Base-by-base conservation (phyloP, 108 stramenopile species). In the Cyclostephanos tholiformis region DNA sequence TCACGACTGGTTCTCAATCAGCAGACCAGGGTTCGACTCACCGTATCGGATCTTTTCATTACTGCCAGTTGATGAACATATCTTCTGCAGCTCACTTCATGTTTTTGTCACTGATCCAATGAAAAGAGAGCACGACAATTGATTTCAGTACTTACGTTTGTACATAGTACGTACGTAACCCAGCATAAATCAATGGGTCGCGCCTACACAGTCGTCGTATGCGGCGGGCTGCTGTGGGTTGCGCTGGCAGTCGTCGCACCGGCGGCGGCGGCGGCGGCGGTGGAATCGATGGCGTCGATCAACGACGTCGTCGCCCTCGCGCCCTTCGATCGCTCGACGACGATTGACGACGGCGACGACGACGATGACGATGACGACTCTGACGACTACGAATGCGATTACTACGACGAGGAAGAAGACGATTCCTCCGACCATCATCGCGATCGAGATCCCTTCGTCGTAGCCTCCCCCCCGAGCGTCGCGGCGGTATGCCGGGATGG, bases 401-500 rank as follows among this genome's bases (percentile, higher is more conserved):
- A 46, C 0, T 12, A 46, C 13, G 13, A 46, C 14, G 44, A 46
- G 14, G 44, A 41, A 7, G 41, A 41, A 12, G 16, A 16, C 14
- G 3, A 46, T 14, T 9, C 8, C 1, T 9, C 8, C 44, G 14
- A 17, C 44, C 44, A 14, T 3, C 16, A 16, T 46, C 44, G 44
- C 16, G 44, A 46, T 65, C 64, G 46, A 27, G 89, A 92, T 84
- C 79, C 80, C 0, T 89, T 80, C 52, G 87, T 89, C 9, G 14
- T 61, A 23, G 82, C 83, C 36, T 85, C 91, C 27, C 91, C 91
- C 6, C 53, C 88, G 69, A 81, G 88, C 41, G 71, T 88, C 46
- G 89, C 76, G 6, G 89, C 88, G 13, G 86, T 87, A 6, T 89
- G 89, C 63, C 46, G 51, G 1, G 87, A 92, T 65, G 91, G 89